These are phyloP conservation scores for Jacaranda copaia DNA, from an alignment of 257 asterid species.

Conservation along the genomic window DNA sequence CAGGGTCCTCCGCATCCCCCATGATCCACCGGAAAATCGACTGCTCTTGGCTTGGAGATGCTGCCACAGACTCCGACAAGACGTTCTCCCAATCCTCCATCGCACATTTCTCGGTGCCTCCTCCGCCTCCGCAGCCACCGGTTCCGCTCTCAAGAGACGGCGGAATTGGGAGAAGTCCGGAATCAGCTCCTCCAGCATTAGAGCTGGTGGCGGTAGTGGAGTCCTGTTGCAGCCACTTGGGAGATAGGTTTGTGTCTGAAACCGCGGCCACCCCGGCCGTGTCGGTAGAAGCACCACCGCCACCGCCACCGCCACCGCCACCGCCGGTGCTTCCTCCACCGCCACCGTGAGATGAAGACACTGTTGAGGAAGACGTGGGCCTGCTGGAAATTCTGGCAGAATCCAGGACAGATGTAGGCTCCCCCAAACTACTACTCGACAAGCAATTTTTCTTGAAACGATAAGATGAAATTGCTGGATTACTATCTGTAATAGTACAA, in stretches of 20 bases:
- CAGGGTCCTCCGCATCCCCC: conserved; percentile 92
- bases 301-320: conserved; percentile 52
- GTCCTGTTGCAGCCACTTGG: conserved; percentile 86
- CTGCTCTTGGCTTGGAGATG: conserved; percentile 77
- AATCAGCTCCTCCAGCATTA: conserved; percentile 63
- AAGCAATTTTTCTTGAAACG: conserved; percentile 43
- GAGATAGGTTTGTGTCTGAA: conserved; percentile 66
- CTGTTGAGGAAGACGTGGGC: conserved; percentile 80
- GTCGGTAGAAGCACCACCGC: conserved; percentile 67
- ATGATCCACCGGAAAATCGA: conserved; percentile 81
- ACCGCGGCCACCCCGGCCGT: conserved; percentile 86
- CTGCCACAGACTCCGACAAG: conserved; percentile 72
- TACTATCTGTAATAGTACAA: conserved; percentile 44
- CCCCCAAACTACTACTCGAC: conserved; percentile 42
- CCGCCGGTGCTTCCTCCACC: conserved; percentile 36
- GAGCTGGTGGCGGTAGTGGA: conserved; percentile 81
- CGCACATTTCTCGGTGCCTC: conserved; percentile 57
- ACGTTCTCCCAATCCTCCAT: conserved; percentile 95
- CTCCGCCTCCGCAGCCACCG: conserved; percentile 32
- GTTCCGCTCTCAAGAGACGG: conserved; percentile 61
- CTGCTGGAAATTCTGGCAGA: conserved; percentile 69
- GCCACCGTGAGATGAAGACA: conserved; percentile 81
- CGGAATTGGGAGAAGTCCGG: conserved; percentile 62
- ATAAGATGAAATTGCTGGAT: conserved; percentile 28
- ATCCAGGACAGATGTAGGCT: conserved; percentile 95